A percentile compares a stretch with the other conserved stretches of the same genome.
phyloP scores from a whole-genome alignment of 768 basidiomycete genomes.

The Boletus huronensis region DNA sequence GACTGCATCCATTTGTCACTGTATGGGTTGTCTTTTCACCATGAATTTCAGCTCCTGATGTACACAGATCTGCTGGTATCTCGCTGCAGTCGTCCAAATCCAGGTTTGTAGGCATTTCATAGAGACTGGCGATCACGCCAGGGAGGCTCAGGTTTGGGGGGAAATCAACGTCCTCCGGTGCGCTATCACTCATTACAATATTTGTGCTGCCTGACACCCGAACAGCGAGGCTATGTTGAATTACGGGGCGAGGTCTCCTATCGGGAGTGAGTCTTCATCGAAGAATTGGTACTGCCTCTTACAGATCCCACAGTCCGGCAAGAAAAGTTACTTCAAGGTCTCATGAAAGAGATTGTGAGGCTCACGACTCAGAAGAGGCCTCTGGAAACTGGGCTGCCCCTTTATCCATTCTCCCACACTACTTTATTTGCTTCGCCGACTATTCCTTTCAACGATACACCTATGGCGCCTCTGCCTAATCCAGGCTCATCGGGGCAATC shows the following conservation, averaged over 20 bases:
- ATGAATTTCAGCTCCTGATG: conserved; percentile 12
- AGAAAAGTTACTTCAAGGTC: conserved; percentile 74
- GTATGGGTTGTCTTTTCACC: conserved; percentile 41
- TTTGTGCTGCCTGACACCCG: conserved; percentile 3
- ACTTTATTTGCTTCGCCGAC: conserved; percentile 56
- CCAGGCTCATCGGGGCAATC: conserved; percentile 11
- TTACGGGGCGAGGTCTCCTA: conserved; percentile 75
- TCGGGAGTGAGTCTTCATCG: conserved; percentile 60
- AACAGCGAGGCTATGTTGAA: conserved; percentile 78
- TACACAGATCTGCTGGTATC: conserved; percentile 82
- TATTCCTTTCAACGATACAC: conserved; percentile 28
- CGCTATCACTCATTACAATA: conserved; percentile 13
- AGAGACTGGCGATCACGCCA: conserved; percentile 68
- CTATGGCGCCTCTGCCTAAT: conserved; percentile 30
- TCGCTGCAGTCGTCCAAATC: conserved; percentile 83
- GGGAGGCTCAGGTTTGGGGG: conserved; percentile 80
- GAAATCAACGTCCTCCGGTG: conserved; percentile 83
- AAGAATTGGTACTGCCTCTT: not conserved
- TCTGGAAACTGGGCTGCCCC: conserved; percentile 72
- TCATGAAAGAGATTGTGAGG: conserved; percentile 82
- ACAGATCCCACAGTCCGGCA: conserved; percentile 59
- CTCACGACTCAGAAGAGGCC: conserved; percentile 81
- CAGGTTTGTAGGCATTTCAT: conserved; percentile 86
- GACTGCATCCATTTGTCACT: conserved; percentile 78
- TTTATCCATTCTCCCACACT: conserved; percentile 77